These are phyloP conservation scores for Solanum tarapatanum DNA, from an alignment of 257 asterid genomes.

Conservation along the genomic window DNA sequence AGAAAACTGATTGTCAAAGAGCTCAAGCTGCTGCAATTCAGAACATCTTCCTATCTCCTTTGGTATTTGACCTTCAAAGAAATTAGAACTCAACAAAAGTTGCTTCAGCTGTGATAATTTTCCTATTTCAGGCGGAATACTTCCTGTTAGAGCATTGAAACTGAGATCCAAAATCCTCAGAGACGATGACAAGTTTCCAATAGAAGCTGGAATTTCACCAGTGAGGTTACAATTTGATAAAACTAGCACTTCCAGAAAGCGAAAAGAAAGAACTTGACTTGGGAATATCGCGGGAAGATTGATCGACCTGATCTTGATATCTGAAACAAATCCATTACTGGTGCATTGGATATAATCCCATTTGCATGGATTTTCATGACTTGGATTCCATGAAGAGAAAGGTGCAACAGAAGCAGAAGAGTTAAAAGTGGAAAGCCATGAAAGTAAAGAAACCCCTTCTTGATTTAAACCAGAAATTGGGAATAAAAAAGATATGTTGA, in stretches of 20 bases:
- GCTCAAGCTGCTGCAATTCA: conserved; percentile 34
- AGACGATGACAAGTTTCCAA: conserved; percentile 39
- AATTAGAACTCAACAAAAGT: conserved; percentile 38
- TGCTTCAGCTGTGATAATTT: conserved; percentile 28
- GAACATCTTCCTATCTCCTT: conserved; percentile 45
- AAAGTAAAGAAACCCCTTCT: conserved; percentile 46
- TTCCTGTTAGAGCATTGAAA: conserved; percentile 44
- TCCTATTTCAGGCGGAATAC: conserved; percentile 44
- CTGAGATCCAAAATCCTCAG: conserved; percentile 49
- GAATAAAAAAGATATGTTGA: conserved; percentile 14
- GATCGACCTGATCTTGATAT: conserved; percentile 33
- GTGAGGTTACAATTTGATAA: conserved; percentile 42
- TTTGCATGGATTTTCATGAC: conserved; percentile 41
- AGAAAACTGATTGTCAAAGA: conserved; percentile 44
- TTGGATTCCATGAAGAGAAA: conserved; percentile 50
- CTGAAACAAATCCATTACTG: conserved; percentile 28
- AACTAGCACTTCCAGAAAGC: conserved; percentile 28
- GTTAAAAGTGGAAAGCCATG: conserved; percentile 59
- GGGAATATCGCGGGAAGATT: conserved; percentile 51
- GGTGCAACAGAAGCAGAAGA: conserved; percentile 28
- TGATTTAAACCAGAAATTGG: conserved; percentile 37
- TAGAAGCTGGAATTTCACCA: conserved; percentile 38
- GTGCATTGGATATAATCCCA: conserved; percentile 61
- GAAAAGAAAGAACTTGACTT: conserved; percentile 30
- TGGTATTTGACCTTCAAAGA: conserved; percentile 42